These are phyloP conservation scores for Mycena amicta DNA, from an alignment of 768 basidiomycete genomes.

Conservation along the genomic window DNA sequence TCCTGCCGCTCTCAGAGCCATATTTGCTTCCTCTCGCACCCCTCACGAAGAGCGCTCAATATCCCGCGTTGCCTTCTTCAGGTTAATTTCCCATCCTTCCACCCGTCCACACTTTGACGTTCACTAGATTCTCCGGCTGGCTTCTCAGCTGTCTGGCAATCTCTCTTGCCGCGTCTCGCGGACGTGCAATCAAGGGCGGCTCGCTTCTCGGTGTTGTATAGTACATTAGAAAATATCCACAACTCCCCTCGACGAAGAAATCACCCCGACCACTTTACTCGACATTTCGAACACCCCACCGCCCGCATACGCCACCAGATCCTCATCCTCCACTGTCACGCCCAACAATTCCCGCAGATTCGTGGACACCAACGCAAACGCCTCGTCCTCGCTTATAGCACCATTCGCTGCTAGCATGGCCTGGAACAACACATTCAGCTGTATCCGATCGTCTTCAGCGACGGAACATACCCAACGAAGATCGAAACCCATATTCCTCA, in stretches of 20 bases:
- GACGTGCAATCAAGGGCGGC: slow-evolving; percentile 65
- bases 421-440: slow-evolving; percentile 27
- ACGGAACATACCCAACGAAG: slow-evolving; percentile 67
- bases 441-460: not conserved
- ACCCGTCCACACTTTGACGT: slow-evolving; percentile 3
- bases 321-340: slow-evolving; percentile 40
- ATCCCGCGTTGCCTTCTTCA: slow-evolving; percentile 84
- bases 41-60: slow-evolving; percentile 82
- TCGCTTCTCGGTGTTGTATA: slow-evolving; percentile 71
- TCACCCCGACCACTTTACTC: slow-evolving; percentile 58
- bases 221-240: slow-evolving; percentile 51
- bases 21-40: slow-evolving; percentile 84
- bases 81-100: slow-evolving; percentile 43
- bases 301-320: slow-evolving; percentile 64
- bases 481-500: slow-evolving; percentile 77
- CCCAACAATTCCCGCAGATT: slow-evolving; percentile 43
- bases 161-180: slow-evolving; percentile 71
- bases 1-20: slow-evolving; percentile 77
- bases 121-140: slow-evolving; percentile 75
- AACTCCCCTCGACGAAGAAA: slow-evolving; percentile 49
- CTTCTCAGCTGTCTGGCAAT: slow-evolving; percentile 81
- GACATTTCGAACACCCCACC: slow-evolving; percentile 58
- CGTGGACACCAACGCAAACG: slow-evolving; percentile 46
- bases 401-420: slow-evolving; percentile 51
- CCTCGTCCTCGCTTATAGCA: slow-evolving; percentile 41